These are phyloP conservation scores for Sungouiozyma intestinalis DNA, from an alignment of 805 yeast genomes.

Conservation along the genomic window DNA sequence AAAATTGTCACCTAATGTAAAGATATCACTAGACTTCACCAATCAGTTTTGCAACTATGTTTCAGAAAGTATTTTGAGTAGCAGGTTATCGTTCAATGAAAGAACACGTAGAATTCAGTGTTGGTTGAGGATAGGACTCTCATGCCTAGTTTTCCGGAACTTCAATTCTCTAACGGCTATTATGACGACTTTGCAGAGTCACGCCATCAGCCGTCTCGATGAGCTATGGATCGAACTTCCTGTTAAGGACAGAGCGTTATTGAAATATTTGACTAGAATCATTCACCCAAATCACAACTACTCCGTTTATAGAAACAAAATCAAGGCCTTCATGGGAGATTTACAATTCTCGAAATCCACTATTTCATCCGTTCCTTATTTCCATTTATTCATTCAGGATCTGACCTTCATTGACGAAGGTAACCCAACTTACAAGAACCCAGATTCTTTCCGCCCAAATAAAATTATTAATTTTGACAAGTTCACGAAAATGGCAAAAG, in stretches of 20 bases:
- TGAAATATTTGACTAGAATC: constrained; percentile 52
- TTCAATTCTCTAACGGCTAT: constrained; percentile 74
- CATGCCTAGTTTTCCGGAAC: constrained; percentile 62
- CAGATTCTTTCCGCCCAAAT: constrained; percentile 38
- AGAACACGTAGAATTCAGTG: constrained; percentile 47
- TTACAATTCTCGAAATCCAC: constrained; percentile 25
- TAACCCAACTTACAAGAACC: constrained; percentile 56
- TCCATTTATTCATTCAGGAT: constrained; percentile 66
- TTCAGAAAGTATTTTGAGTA: constrained; percentile 54
- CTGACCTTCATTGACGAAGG: constrained; percentile 75
- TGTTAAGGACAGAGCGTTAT: constrained; percentile 50
- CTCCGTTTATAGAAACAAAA: constrained; percentile 52
- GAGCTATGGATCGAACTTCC: constrained; percentile 49
- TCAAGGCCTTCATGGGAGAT: constrained; percentile 41
- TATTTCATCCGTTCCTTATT: constrained; percentile 66
- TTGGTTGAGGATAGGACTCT: constrained; percentile 67
- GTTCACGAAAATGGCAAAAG: constrained; percentile 53
- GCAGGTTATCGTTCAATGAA: constrained; percentile 35
- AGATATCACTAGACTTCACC: constrained; percentile 53
- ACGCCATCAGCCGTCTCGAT: constrained; percentile 53
- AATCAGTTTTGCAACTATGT: constrained; percentile 65
- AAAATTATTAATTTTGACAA: constrained; percentile 63
- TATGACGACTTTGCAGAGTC: constrained; percentile 66
- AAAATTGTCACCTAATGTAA: constrained; percentile 53
- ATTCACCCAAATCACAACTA: constrained; percentile 71